A percentile compares a stretch with the other conserved stretches of the same genome.
Conservation (phyloP, 495 filamentous ascomycete species). For the Aspergillus panamensis region DNA sequence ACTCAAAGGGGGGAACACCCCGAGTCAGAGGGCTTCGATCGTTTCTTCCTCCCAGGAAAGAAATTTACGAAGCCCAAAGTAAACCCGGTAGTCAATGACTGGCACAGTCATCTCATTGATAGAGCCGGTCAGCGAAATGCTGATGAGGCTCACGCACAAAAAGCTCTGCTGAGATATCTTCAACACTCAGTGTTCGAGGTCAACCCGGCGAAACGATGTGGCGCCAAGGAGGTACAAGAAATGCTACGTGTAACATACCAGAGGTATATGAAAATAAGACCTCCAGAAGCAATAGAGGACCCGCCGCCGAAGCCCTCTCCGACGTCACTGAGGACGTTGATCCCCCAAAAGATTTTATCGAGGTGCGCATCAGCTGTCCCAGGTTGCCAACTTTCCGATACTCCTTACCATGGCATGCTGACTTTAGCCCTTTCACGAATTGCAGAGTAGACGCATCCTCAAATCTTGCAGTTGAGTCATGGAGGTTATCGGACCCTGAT, state of each 20-base stretch:
- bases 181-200: neutral
- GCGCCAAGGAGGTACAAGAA: neutral
- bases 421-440: neutral
- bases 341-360: neutral
- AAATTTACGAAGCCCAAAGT: neutral
- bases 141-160: neutral
- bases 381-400: too few relatives aligned
- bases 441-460: neutral
- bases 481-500: neutral
- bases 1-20: neutral
- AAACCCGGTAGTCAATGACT: neutral
- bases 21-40: neutral
- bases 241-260: neutral
- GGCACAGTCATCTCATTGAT: neutral
- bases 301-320: neutral
- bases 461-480: neutral
- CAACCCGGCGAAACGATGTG: neutral
- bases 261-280: neutral
- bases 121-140: neutral
- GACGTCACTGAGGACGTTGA: neutral
- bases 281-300: too few relatives aligned
- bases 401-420: too few relatives aligned
- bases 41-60: neutral
- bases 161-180: neutral
- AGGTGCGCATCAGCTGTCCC: neutral